Conservation (phyloP, 192 early-diverging fungal species). For the Obelidium mucronatum region DNA sequence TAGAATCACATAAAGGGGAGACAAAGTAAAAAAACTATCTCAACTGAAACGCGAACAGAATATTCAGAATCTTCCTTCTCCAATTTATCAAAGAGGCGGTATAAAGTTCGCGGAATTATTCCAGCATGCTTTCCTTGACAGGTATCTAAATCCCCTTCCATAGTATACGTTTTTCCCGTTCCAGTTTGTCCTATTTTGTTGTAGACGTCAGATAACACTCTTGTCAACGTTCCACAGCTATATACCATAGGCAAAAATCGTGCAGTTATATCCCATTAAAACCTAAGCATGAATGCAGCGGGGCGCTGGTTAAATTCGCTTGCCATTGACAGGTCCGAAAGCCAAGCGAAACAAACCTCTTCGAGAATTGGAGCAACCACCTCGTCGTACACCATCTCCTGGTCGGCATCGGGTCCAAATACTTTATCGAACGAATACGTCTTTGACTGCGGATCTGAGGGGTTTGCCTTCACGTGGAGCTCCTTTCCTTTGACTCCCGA, state of each 20-base stretch:
- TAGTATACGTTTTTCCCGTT: constrained; percentile 95
- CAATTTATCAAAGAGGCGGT: constrained; percentile 78
- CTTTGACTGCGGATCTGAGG: constrained; percentile 62
- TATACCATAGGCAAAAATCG: constrained; percentile 66
- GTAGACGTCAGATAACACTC: not conserved
- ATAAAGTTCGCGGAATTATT: constrained; percentile 89
- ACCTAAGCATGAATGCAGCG: constrained; percentile 36
- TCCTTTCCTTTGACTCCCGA: constrained; percentile 64
- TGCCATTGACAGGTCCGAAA: not conserved
- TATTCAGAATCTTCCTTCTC: constrained; percentile 76
- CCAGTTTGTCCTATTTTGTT: constrained; percentile 73
- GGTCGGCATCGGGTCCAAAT: constrained; percentile 86
- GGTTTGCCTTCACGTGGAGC: constrained; percentile 60
- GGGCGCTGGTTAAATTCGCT: constrained; percentile 62
- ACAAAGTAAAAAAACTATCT: not conserved
- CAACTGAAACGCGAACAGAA: constrained; percentile 79
- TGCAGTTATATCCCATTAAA: constrained; percentile 87
- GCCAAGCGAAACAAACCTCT: constrained; percentile 58
- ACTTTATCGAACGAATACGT: constrained; percentile 92
- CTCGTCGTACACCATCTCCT: constrained; percentile 81
- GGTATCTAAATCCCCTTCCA: constrained; percentile 86
- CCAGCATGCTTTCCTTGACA: constrained; percentile 70
- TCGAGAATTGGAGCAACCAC: constrained; percentile 84
- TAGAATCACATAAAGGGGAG: not conserved
- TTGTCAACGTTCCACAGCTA: not conserved